Evolutionary conservation across 345 rosid species (phyloP).

Genomic region (Salix koriyanagi): DNA sequence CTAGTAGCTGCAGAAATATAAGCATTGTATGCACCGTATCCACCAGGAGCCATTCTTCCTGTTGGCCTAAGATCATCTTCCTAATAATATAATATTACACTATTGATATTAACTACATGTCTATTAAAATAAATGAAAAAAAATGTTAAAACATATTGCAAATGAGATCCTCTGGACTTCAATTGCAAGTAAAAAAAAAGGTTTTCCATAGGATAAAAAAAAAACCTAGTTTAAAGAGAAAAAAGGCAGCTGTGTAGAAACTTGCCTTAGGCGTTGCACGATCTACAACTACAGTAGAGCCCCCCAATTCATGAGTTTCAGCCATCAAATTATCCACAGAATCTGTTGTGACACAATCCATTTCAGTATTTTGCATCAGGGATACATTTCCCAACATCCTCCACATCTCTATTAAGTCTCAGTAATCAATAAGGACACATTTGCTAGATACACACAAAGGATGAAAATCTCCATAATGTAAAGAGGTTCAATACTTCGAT

Average conservation of each 20-base stretch:
- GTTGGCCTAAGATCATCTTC: constrained; percentile 82
- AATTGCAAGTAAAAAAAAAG: not conserved
- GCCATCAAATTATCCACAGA: constrained; percentile 88
- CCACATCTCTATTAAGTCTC: not conserved
- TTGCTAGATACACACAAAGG: not conserved
- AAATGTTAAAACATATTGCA: not conserved
- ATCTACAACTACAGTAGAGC: constrained; percentile 83
- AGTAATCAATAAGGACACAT: not conserved
- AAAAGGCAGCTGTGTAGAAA: not conserved
- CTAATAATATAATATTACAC: constrained; percentile 27
- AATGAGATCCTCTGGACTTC: not conserved
- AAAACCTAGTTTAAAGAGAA: not conserved
- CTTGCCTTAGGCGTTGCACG: constrained; percentile 92
- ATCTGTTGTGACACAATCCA: constrained; percentile 36
- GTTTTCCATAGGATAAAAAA: constrained; percentile 4
- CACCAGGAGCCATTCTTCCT: constrained; percentile 62
- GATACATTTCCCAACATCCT: not conserved
- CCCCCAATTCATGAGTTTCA: constrained; percentile 91
- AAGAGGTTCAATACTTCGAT: not conserved
- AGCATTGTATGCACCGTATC: constrained; percentile 99
- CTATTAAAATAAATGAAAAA: not conserved
- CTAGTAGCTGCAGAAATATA: constrained; percentile 94
- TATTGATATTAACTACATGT: constrained; percentile 1
- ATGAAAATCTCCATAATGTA: not conserved
- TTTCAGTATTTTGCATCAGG: not conserved